Base-by-base conservation (phyloP, 306 rosid species). In the Vicia sativa region DNA sequence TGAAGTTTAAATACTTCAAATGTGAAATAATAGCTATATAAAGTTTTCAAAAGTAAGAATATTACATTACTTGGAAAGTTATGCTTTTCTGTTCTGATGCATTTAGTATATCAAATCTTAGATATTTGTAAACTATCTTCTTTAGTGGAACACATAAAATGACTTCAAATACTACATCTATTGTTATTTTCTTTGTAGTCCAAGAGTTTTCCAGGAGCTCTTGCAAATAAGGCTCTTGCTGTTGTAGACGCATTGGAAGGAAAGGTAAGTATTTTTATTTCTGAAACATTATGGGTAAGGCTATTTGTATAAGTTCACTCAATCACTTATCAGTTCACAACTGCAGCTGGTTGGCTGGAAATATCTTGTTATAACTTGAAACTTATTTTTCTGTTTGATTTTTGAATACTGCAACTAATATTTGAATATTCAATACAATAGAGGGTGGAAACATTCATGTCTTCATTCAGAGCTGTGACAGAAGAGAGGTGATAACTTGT, bases 181-280 rank as follows among this genome's bases (percentile, higher is more conserved):
- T 67, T 34, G 38, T 34, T 65, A 48, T 58, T 39, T 62, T 67
- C 52, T 49, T 83, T 82, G 77, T 80, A 93, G 99, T 87, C 86
- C 1, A 86, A 85, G 81, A 82, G 81, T 80, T 87, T 93, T 62
- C 96, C 88, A 8, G 87, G 92, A 80, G 76, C 83, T 70, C 87
- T 93, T 68, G 81, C 87, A 21, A 85, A 60, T 16, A 86, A 79
- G 80, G 95, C 97, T 63, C 81, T 90, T 59, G 73, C 80, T 2
- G 89, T 78, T 34, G 86, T 82, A 74, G 99, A 93, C 72, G 93
- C 97, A 65, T 84, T 93, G 80, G 99, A 90, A 79, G 99, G 99
- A 78, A 93, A 90, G 99, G 99, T 93, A 53, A 25, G 87, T 68
- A 70, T 52, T 74, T 73, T 45, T 14, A 67, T 44, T 11, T 75